Conservation (phyloP, 2,329 filamentous ascomycete species). For the Passalora sequoiae region DNA sequence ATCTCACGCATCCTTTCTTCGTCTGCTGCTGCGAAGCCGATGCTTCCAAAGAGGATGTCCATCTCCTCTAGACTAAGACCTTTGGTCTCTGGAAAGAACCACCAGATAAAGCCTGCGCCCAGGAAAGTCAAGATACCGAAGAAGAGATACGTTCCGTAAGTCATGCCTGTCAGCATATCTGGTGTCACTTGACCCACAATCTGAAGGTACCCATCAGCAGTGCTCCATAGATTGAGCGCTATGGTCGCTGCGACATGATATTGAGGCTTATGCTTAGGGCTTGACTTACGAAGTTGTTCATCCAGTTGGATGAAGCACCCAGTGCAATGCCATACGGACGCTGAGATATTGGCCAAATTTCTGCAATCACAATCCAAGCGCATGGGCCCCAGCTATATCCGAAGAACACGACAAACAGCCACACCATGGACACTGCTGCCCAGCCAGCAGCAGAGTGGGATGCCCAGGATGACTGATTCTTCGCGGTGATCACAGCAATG, state of each 20-base stretch:
- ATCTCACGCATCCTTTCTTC: slow-evolving; percentile 68
- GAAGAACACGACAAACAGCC: slow-evolving; percentile 70
- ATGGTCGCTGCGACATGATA: too few species aligned
- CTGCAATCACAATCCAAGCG: slow-evolving; percentile 63
- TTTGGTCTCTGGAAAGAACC: slow-evolving; percentile 54
- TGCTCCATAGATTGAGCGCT: too few species aligned
- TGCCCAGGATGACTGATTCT: slow-evolving; percentile 55
- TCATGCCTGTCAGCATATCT: slow-evolving; percentile 59
- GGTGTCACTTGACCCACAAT: slow-evolving; percentile 49
- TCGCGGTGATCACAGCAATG: slow-evolving; percentile 57
- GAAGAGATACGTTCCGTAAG: slow-evolving; percentile 67
- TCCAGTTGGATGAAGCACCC: slow-evolving; percentile 50
- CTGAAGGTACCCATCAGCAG: background rate
- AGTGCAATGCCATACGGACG: slow-evolving; percentile 66
- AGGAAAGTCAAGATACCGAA: slow-evolving; percentile 62
- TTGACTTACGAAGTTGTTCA: slow-evolving; percentile 38
- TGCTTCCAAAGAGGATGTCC: slow-evolving; percentile 35
- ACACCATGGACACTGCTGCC: slow-evolving; percentile 64
- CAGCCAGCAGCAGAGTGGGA: slow-evolving; percentile 60
- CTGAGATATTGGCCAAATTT: slow-evolving; percentile 67
- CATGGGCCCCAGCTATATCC: slow-evolving; percentile 70
- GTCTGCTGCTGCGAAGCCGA: slow-evolving; percentile 62
- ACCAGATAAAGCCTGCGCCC: slow-evolving; percentile 53
- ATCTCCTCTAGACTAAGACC: slow-evolving; percentile 44
- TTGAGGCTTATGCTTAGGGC: too few species aligned